phyloP scores from a whole-genome alignment of 805 yeast species.

The Schwanniomyces sp. region DNA sequence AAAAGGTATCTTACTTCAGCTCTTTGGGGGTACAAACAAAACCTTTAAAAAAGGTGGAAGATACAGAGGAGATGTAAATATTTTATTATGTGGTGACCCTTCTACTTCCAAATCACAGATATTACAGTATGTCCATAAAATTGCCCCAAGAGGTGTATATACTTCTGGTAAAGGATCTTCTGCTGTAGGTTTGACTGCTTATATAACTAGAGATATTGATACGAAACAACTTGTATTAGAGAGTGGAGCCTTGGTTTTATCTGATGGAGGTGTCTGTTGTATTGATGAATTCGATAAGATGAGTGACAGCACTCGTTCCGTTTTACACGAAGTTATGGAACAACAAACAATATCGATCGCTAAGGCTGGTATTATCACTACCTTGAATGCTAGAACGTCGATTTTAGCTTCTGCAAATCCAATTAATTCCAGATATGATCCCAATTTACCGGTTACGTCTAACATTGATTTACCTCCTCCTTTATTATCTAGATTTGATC shows the following conservation, averaged over 20 bases:
- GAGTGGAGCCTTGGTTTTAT: conserved; percentile 91
- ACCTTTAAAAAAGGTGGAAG: conserved; percentile 86
- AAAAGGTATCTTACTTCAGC: conserved; percentile 87
- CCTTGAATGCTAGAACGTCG: conserved; percentile 94
- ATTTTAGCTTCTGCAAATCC: conserved; percentile 97
- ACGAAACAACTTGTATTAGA: conserved; percentile 92
- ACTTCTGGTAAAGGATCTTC: conserved; percentile 99
- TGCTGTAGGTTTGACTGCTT: conserved; percentile 98
- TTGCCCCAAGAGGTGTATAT: conserved; percentile 96
- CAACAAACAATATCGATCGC: conserved; percentile 98
- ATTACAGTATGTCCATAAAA: conserved; percentile 91
- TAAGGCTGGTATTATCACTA: conserved; percentile 97
- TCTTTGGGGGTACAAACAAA: conserved; percentile 95
- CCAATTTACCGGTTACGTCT: conserved; percentile 90
- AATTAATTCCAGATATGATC: conserved; percentile 91
- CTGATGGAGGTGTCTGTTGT: conserved; percentile 98
- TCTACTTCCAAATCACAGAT: conserved; percentile 96
- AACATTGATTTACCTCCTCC: conserved; percentile 98
- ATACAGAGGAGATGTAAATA: conserved; percentile 93
- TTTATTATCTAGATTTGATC: conserved; percentile 87
- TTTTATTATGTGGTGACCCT: conserved; percentile 95
- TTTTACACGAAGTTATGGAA: conserved; percentile 98
- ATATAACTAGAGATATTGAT: conserved; percentile 90
- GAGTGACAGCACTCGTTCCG: conserved; percentile 93
- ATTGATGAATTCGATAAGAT: conserved; percentile 98